Evolutionary conservation across 176 grass and related monocot species (phyloP).

Genomic region (Zea mays): Zm-B73-REFERENCE-NAM-5.0 NC_050100.1:217887001-217887500

Average conservation of each 20-base stretch:
- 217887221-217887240: background rate
- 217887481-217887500: background rate
- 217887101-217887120: background rate
- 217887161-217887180: background rate
- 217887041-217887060: background rate
- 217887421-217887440: conserved; percentile 35
- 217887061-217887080: too few species aligned
- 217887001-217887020: background rate
- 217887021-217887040: background rate
- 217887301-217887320: background rate
- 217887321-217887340: conserved; percentile 19
- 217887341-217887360: background rate
- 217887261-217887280: background rate
- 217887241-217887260: background rate
- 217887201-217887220: conserved; percentile 33
- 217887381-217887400: background rate
- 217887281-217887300: background rate
- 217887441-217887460: conserved; percentile 45
- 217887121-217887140: too few species aligned
- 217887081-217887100: background rate
- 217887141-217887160: too few species aligned
- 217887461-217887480: conserved; percentile 32
- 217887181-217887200: conserved; percentile 50
- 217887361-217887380: background rate
- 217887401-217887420: background rate